Base-by-base conservation (phyloP, 805 yeast genomes). In the Sporopachydermia lactativora region DNA sequence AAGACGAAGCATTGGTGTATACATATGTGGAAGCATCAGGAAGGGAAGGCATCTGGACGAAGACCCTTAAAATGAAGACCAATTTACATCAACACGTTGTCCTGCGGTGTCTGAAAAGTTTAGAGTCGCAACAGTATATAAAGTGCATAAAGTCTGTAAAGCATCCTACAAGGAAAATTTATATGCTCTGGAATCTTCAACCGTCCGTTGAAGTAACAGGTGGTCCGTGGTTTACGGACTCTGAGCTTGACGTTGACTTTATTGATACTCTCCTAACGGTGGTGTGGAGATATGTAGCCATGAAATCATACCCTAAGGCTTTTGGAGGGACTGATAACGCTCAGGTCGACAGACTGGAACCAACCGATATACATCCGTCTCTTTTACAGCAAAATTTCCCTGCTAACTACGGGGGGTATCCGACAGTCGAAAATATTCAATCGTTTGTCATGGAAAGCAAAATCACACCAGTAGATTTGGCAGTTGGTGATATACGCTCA, bases 211-310 rank as follows among this genome's bases (percentile, higher is more conserved):
- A 89, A 49, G 92, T 92, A 34, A 92, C 97, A 0, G 98, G 98
- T 47, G 98, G 98, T 3, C 97, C 97, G 3, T 92, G 98, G 98
- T 92, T 88, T 55, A 86, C 96, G 0, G 98, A 92, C 55, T 77
- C 88, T 28, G 97, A 92, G 59, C 67, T 92, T 43, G 98, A 92
- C 55, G 77, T 85, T 2, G 97, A 89, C 58, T 92, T 92, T 52
- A 88, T 92, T 43, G 89, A 84, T 48, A 75, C 85, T 38, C 62
- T 92, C 42, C 59, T 84, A 48, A 75, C 84, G 15, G 88, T 88
- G 36, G 76, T 88, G 4, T 92, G 96, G 95, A 68, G 92, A 49
- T 89, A 65, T 58, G 77, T 84, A 5, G 82, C 89, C 2, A 71
- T 76, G 19, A 74, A 71, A 49, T 73, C 95, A 1, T 81, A 67